Evolutionary conservation across 75 land plant species (phyloP), one percentile per base, ranked within the genome.

Genomic region (Pinus taeda): DNA sequence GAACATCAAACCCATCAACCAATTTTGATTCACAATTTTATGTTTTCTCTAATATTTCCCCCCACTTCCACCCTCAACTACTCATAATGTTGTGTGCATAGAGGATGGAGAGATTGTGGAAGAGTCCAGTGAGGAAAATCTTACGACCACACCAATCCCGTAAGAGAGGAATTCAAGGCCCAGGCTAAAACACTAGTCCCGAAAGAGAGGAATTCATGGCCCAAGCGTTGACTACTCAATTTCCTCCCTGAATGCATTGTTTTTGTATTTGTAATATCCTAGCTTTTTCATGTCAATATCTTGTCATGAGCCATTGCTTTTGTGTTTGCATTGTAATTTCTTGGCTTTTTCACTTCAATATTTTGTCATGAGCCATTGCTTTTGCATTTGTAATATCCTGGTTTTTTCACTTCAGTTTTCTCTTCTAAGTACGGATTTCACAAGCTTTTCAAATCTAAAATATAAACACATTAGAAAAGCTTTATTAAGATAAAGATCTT

Each of bases 201-300:
- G 0, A 37, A 71, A 30, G 64, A 77, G 30, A 73, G 76, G 60
- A 65, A 69, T 17, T 76, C 65, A 37, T 73, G 80, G 80, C 80
- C 37, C 24, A 55, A 77, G 18, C 60, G 45, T 26, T 57, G 78
- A 15, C 76, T 79, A 22, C 75, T 77, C 24, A 79, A 79, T 69
- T 79, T 79, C 21, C 58, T 79, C 30, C 17, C 73, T 30, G 80
- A 76, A 3, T 79, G 75, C 36, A 57, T 79, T 77, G 59, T 79
- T 75, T 77, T 79, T 30, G 71, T 77, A 30, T 79, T 79, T 58
- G 59, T 79, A n/a, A 57, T 79, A 30, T 76, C 71, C 45, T 79
- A 77, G 80, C 30, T 79, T 49, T 79, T 79, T 36, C 59, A 45
- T 5, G 39, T 69, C n/a, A 45, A 53, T 39, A 39, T 69, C 42